Evolutionary conservation across 73 alveolate genomes (phyloP), one percentile per base, ranked within the genome.

Genomic region (Effrenium voratum): DNA sequence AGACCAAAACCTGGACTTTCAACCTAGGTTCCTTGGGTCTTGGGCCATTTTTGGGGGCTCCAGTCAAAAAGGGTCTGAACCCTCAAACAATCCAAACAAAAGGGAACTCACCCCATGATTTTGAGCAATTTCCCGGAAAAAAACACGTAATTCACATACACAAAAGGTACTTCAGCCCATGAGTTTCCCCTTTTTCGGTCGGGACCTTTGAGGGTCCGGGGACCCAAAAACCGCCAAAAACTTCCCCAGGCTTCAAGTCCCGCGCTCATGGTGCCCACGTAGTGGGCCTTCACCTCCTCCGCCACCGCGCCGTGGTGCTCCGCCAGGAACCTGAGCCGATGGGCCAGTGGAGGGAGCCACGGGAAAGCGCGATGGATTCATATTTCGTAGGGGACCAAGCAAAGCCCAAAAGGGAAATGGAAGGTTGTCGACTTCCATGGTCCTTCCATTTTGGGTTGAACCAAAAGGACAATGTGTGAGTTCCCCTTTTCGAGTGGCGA

Each of bases 301-400:
- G 93, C 93, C 46, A 57, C 84, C 2, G 86, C 85, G 41, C 75
- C 41, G 77, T 93, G 98, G 72, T 93, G 98, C 45, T 93, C 98
- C 1, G 92, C 72, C 66, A 93, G 76, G 43, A 93, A 93, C 92
- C 85, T 76, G 88, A n/a, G 47, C 0, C 19, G 82, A 5, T 70
- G 3, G n/a, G 47, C 16, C 49, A n/a, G 15, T 10, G 40, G 47
- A 4, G n/a, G n/a, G n/a, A n/a, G n/a, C n/a, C n/a, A n/a, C n/a
- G n/a, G n/a, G n/a, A n/a, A n/a, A n/a, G n/a, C n/a, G n/a, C n/a
- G n/a, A n/a, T n/a, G n/a, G n/a, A n/a, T n/a, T n/a, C n/a, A n/a
- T n/a, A n/a, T n/a, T n/a, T n/a, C n/a, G n/a, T n/a, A n/a, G n/a
- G n/a, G n/a, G n/a, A n/a, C n/a, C n/a, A n/a, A n/a, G n/a, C n/a